Evolutionary conservation across 805 yeast genomes (phyloP).

Genomic region (Metschnikowia continentalis): DNA sequence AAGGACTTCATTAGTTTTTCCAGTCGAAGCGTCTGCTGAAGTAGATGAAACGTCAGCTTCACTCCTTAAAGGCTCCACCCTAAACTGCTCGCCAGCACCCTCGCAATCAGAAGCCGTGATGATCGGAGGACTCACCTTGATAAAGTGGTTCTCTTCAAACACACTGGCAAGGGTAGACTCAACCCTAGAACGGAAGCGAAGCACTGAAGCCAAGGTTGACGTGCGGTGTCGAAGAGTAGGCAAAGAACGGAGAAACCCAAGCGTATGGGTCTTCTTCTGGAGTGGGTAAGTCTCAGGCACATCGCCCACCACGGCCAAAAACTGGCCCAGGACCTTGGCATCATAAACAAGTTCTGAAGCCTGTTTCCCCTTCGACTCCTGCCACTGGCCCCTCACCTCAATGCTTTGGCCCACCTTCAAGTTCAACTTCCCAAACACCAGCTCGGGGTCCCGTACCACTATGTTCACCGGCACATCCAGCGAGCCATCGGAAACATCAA

Average conservation of each 20-base stretch:
- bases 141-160: slow-evolving; percentile 51
- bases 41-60: not conserved
- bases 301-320: slow-evolving; percentile 52
- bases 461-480: slow-evolving; percentile 51
- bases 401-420: slow-evolving; percentile 48
- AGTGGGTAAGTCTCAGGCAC: slow-evolving; percentile 68
- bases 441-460: slow-evolving; percentile 27
- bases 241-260: slow-evolving; percentile 62
- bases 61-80: slow-evolving; percentile 34
- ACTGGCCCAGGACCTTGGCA: slow-evolving; percentile 23
- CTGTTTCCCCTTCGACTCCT: slow-evolving; percentile 31
- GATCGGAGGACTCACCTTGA: slow-evolving; percentile 81
- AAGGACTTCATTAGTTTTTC: too few species aligned
- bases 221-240: slow-evolving; percentile 80
- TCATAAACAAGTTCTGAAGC: slow-evolving; percentile 28
- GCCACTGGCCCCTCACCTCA: slow-evolving; percentile 30
- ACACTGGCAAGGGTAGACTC: slow-evolving; percentile 52
- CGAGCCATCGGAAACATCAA: slow-evolving; percentile 80
- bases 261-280: slow-evolving; percentile 71
- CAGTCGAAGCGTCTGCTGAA: too few species aligned
- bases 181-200: slow-evolving; percentile 69
- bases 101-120: slow-evolving; percentile 91
- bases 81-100: slow-evolving; percentile 93
- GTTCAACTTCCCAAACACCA: slow-evolving; percentile 22
- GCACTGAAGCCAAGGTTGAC: slow-evolving; percentile 54